Evolutionary conservation across 768 basidiomycete species (phyloP).

Genomic region (Candolleomyces efflorescens): DNA sequence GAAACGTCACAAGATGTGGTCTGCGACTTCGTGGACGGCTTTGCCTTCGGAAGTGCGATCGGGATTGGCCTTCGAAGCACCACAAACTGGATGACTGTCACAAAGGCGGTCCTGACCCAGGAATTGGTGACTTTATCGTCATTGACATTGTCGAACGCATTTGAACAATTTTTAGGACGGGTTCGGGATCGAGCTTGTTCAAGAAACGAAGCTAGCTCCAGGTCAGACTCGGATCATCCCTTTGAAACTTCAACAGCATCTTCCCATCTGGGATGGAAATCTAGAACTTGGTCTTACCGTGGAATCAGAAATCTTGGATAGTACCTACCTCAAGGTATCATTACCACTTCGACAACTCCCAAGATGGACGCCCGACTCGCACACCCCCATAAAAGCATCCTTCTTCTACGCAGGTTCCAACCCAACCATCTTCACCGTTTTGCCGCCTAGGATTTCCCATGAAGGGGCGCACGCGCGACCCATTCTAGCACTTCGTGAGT

Average conservation of each 20-base stretch:
- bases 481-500: slow-evolving; percentile 1
- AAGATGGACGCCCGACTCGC: slow-evolving; percentile 31
- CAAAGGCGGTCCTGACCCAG: slow-evolving; percentile 13
- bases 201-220: slow-evolving; percentile 44
- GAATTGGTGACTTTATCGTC: not conserved
- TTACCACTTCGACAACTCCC: slow-evolving; percentile 43
- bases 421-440: slow-evolving; percentile 54
- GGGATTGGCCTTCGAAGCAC: slow-evolving; percentile 61
- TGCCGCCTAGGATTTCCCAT: slow-evolving; percentile 43
- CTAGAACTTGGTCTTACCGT: slow-evolving; percentile 38
- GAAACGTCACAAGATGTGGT: slow-evolving; percentile 50
- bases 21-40: slow-evolving; percentile 72
- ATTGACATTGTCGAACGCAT: no score
- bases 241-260: slow-evolving; percentile 25
- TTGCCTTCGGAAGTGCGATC: slow-evolving; percentile 70
- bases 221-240: slow-evolving; percentile 62
- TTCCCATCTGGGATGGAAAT: slow-evolving; percentile 26
- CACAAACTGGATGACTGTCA: slow-evolving; percentile 54
- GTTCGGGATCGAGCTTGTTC: slow-evolving; percentile 24
- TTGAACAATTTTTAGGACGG: slow-evolving; percentile 15
- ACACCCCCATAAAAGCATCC: slow-evolving; percentile 45
- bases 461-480: slow-evolving; percentile 35
- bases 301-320: slow-evolving; percentile 15
- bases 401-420: slow-evolving; percentile 53
- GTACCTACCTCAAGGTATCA: slow-evolving; percentile 24